phyloP scores from a whole-genome alignment of 1,139 yeast species.

The Meyerozyma elateridarum region DNA sequence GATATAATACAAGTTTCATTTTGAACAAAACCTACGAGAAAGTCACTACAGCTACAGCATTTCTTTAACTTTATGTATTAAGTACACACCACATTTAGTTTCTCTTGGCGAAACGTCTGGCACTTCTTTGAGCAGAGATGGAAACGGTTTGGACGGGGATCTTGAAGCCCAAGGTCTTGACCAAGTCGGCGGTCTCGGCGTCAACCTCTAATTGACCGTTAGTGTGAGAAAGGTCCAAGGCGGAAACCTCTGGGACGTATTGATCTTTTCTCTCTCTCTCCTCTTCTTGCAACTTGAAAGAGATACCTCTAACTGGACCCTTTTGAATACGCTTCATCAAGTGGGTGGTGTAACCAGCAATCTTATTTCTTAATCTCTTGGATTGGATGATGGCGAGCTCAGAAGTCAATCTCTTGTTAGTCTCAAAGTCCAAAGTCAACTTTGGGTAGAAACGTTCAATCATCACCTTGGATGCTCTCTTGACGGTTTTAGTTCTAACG shows the following conservation, averaged over 20 bases:
- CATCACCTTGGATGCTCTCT: slow-evolving; percentile 99
- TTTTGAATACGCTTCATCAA: slow-evolving; percentile 99
- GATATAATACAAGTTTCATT: too few relatives aligned
- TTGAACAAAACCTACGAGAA: too few relatives aligned
- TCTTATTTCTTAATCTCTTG: slow-evolving; percentile 99
- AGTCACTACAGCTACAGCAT: too few relatives aligned
- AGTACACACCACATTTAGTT: slow-evolving; percentile 48
- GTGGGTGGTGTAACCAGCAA: slow-evolving; percentile 99
- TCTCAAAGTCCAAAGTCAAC: slow-evolving; percentile 98
- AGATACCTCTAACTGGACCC: slow-evolving; percentile 99
- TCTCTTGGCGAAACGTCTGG: slow-evolving; percentile 96
- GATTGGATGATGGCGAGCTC: slow-evolving; percentile 99
- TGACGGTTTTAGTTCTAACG: slow-evolving; percentile 99
- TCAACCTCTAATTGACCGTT: slow-evolving; percentile 97
- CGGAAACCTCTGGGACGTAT: slow-evolving; percentile 99
- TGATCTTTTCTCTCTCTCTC: slow-evolving; percentile 99
- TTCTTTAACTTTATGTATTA: slow-evolving; percentile 8
- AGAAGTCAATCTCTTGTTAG: slow-evolving; percentile 99
- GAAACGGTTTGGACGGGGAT: slow-evolving; percentile 88
- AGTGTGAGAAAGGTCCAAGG: slow-evolving; percentile 96
- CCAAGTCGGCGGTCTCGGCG: slow-evolving; percentile 95
- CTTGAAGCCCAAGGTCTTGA: slow-evolving; percentile 94
- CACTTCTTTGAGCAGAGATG: slow-evolving; percentile 89
- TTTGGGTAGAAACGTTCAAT: slow-evolving; percentile 99
- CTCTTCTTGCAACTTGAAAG: slow-evolving; percentile 99